Base-by-base conservation (phyloP, 306 rosid genomes). In the Medicago lupulina region DNA sequence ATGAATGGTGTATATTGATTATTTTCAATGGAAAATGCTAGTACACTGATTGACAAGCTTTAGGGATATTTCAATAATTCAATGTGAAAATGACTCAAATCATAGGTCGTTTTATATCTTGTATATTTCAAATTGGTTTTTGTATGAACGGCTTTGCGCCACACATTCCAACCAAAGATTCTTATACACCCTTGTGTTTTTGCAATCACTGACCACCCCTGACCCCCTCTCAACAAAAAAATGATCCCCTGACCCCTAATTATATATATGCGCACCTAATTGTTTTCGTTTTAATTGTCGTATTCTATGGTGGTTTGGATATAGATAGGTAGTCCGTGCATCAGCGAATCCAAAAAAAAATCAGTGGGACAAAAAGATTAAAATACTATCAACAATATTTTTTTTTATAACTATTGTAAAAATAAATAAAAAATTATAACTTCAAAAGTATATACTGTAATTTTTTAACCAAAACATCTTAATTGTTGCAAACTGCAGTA, bases 71-170 rank as follows among this genome's bases (percentile, higher is more conserved):
- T 38, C n/a, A 57, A 57, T 57, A 19, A 57, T 67, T 40, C 49
- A 70, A 50, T 61, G 67, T 79, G 77, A 49, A 71, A 51, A 53
- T 34, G 43, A 44, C 47, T 40, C 18, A 36, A 57, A 16, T 47
- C 21, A 18, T 14, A 17, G 13, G 15, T 19, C n/a, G 12, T 21
- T 21, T 15, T 3, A 4, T 19, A 23, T 74, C 67, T 2, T 25
- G 9, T 59, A 23, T n/a, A n/a, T n/a, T 71, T 71, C 21, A 59
- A 41, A 10, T 60, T 47, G 82, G 82, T 34, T 70, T 19, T 9
- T 15, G 73, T 71, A 40, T 79, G 73, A 79, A 79, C 73, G 34
- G 49, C 43, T 70, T 25, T 70, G 47, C 17, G 69, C 68, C 50
- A 21, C 74, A 55, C 44, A 65, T 54, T 19, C 46, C 58, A 11